These are phyloP conservation scores for Mrakia frigida DNA, from an alignment of 768 basidiomycete genomes.

Conservation along the genomic window DNA sequence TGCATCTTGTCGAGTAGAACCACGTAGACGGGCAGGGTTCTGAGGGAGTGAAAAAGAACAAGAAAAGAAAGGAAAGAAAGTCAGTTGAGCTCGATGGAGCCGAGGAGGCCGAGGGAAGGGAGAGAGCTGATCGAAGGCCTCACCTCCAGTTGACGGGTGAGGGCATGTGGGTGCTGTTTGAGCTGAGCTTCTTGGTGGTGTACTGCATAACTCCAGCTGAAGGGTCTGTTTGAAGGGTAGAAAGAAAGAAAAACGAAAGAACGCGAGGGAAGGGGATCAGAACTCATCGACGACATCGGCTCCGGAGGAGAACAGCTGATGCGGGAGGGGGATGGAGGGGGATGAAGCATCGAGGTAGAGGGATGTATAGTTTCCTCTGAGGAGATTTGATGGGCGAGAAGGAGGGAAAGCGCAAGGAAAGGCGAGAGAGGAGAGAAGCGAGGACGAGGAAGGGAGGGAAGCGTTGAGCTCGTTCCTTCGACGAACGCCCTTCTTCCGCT, in stretches of 20 bases:
- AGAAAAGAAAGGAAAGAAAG: background rate
- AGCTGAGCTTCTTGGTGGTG: conserved; percentile 23
- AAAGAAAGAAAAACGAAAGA: background rate
- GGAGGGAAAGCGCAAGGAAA: background rate
- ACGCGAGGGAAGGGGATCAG: background rate
- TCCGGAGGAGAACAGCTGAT: background rate
- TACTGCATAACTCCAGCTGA: conserved; percentile 19
- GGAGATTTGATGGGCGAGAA: no score
- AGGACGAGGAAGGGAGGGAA: no score
- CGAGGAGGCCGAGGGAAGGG: background rate
- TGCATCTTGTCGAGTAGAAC: conserved; percentile 82
- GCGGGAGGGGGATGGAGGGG: background rate
- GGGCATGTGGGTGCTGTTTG: background rate
- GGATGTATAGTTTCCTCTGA: no score
- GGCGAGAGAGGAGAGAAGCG: background rate
- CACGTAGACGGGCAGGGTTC: conserved; percentile 40
- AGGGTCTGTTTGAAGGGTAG: no score
- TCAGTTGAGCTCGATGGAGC: background rate
- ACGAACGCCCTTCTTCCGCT: no score
- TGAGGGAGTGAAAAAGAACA: background rate
- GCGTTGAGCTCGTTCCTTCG: background rate
- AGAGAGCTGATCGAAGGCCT: background rate
- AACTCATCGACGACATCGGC: background rate
- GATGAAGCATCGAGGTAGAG: background rate
- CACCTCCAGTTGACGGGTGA: conserved; percentile 32